Base-by-base conservation (phyloP, 768 basidiomycete genomes). In the Macrolepiota fuliginosa region DNA sequence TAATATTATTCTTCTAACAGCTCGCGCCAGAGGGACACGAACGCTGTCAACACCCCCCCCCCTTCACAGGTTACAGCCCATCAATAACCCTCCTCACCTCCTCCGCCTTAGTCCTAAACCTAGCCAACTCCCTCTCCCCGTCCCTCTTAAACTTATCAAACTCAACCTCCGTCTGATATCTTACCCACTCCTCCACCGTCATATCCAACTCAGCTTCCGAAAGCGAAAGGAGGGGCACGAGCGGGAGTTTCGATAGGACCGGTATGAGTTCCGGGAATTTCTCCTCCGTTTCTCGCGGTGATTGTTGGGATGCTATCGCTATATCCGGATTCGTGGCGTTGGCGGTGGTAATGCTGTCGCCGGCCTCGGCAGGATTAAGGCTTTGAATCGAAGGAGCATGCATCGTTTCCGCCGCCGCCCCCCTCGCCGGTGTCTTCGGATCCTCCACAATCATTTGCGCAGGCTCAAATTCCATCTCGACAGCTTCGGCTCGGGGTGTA, bases 131-230 rank as follows among this genome's bases (percentile, higher is more conserved):
- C 57, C 78, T 67, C 65, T 79, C 77, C n/a, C 79, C 78, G 59
- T 81, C 79, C 56, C 79, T 67, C 53, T 73, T 73, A 58, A 81
- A 77, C 61, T 79, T 83, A 64, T 88, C 85, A 65, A 83, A 86
- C 72, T 92, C 82, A 50, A 83, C 72, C 64, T 80, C 80, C 71
- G 92, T 89, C 74, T 94, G 91, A 65, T 85, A 83, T 58, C 88
- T 79, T 61, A 94, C 86, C 84, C 91, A 91, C 68, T 94, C 85
- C 68, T 94, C 92, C 52, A 95, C 81, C 0, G 91, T 90, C 90
- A 94, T 88, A 19, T 79, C 74, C 62, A 87, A 77, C 70, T 94
- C 90, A 19, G 83, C 83, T 49, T 89, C 88, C 5, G 80, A 84
- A 42, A 91, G 75, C 24, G 70, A 70, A 22, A 73, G 72, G 29